A percentile compares a stretch with the other conserved stretches of the same genome.
Conservation (phyloP, 2,329 filamentous ascomycete species). For the Fusarium algeriense region DNA sequence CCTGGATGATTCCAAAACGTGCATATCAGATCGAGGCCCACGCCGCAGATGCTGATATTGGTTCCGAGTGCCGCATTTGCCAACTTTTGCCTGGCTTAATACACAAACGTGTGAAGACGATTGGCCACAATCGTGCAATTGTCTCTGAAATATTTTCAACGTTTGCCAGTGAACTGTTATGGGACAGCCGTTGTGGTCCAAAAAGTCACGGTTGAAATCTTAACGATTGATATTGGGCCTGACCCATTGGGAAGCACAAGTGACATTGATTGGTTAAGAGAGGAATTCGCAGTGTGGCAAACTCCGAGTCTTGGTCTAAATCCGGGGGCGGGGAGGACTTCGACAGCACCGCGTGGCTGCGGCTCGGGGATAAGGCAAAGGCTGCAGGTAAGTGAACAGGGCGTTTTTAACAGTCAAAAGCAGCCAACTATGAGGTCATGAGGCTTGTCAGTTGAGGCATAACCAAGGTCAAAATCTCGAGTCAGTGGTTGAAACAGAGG, state of each 20-base stretch:
- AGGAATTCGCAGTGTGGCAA: constrained; percentile 25
- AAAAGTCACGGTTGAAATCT: not conserved
- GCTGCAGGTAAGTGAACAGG: not conserved
- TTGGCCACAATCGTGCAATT: not conserved
- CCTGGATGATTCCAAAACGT: constrained; percentile 5
- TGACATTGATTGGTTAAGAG: constrained; percentile 31
- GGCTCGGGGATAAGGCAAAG: constrained; percentile 37
- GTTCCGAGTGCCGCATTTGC: not conserved
- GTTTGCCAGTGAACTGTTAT: not conserved
- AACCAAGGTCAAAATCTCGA: not conserved
- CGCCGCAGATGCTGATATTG: not conserved
- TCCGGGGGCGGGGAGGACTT: constrained; percentile 38
- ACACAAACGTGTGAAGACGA: not conserved
- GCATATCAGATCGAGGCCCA: constrained; percentile 6
- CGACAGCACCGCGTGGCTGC: not conserved
- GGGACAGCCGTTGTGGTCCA: not conserved
- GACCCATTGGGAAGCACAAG: constrained; percentile 11
- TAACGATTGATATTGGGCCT: constrained; percentile 5
- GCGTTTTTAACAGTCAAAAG: not conserved
- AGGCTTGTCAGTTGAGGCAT: not conserved
- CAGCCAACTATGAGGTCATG: constrained; percentile 10
- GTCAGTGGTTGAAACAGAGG: not conserved
- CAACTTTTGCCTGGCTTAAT: not conserved
- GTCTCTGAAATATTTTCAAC: not conserved
- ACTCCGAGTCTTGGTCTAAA: constrained; percentile 43